Percentiles rank a stretch among this genome's conserved stretches.
These are phyloP conservation scores for Ophiostoma populinum DNA, from an alignment of 2,329 filamentous ascomycete species.

Conservation along the genomic window DNA sequence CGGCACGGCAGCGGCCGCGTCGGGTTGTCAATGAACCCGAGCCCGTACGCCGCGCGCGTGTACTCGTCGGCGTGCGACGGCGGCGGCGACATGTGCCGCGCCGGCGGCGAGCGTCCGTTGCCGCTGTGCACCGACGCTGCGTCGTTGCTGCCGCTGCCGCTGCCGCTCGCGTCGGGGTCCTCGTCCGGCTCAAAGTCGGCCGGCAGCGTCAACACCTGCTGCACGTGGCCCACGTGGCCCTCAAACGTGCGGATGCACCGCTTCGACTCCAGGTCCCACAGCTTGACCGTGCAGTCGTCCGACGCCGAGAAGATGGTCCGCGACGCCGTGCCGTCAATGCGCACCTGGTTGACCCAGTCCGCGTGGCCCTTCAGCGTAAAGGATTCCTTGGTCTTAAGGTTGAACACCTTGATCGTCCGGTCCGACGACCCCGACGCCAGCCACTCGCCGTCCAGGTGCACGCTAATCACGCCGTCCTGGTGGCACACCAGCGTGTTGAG, in stretches of 20 bases:
- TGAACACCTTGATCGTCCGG: constrained; percentile 80
- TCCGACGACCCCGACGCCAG: constrained; percentile 84
- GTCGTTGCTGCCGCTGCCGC: constrained; percentile 34
- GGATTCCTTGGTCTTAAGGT: constrained; percentile 68
- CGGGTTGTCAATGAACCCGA: constrained; percentile 41
- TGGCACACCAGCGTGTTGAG: constrained; percentile 69
- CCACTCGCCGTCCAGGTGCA: constrained; percentile 74
- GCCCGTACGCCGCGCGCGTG: constrained; percentile 37
- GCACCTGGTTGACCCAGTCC: constrained; percentile 95
- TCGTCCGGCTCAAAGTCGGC: constrained; percentile 82
- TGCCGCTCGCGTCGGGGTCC: constrained; percentile 23
- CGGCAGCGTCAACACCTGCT: constrained; percentile 74
- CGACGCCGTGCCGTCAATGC: constrained; percentile 55
- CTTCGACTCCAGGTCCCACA: constrained; percentile 55
- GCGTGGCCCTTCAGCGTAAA: constrained; percentile 68
- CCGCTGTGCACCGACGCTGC: constrained; percentile 31
- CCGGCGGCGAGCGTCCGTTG: constrained; percentile 16
- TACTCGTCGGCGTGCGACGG: constrained; percentile 17
- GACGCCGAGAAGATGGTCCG: constrained; percentile 84
- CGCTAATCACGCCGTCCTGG: constrained; percentile 62
- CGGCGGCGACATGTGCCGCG: constrained; percentile 11
- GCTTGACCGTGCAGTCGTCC: constrained; percentile 76
- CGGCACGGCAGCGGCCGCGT: constrained; percentile 59
- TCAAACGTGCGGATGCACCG: constrained; percentile 61
- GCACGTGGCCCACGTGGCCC: constrained; percentile 87